Percentiles rank a stretch among this genome's conserved stretches.
These are phyloP conservation scores for Bretziella fagacearum DNA, from an alignment of 2,329 filamentous ascomycete genomes.

Conservation along the genomic window DNA sequence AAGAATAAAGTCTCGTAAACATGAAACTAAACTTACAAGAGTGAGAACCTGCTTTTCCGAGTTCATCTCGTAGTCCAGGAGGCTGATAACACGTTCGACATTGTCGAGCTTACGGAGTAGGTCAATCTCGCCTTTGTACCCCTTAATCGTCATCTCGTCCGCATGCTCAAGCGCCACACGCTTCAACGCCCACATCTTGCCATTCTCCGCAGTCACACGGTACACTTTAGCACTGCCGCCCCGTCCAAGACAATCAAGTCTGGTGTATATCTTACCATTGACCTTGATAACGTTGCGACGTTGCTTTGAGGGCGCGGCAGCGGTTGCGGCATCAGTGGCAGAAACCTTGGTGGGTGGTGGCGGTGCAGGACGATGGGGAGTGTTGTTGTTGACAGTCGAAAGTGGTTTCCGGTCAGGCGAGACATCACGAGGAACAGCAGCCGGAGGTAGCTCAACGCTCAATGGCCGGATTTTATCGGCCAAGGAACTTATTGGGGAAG, in stretches of 20 bases:
- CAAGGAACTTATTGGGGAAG: slow-evolving; percentile 8
- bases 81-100: slow-evolving; percentile 75
- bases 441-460: slow-evolving; percentile 6
- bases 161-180: slow-evolving; percentile 79
- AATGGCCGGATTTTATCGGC: slow-evolving; percentile 3
- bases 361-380: slow-evolving; percentile 60
- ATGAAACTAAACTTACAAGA: slow-evolving; percentile 43
- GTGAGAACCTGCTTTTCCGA: slow-evolving; percentile 77
- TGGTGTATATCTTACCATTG: slow-evolving; percentile 80
- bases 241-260: slow-evolving; percentile 77
- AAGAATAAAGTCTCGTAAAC: too few species aligned
- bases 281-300: slow-evolving; percentile 71
- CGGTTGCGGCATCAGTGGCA: slow-evolving; percentile 44
- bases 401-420: slow-evolving; percentile 42
- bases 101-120: slow-evolving; percentile 64
- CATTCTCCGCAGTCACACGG: slow-evolving; percentile 91
- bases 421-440: slow-evolving; percentile 14
- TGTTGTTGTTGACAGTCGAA: slow-evolving; percentile 41
- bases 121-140: slow-evolving; percentile 92
- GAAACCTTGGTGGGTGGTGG: slow-evolving; percentile 92
- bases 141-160: slow-evolving; percentile 65
- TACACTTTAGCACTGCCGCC: slow-evolving; percentile 92
- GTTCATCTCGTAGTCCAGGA: slow-evolving; percentile 89
- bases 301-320: slow-evolving; percentile 32
- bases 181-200: slow-evolving; percentile 87